These are phyloP conservation scores for Cylindrotheca closterium DNA, from an alignment of 108 stramenopile genomes.

Conservation along the genomic window DNA sequence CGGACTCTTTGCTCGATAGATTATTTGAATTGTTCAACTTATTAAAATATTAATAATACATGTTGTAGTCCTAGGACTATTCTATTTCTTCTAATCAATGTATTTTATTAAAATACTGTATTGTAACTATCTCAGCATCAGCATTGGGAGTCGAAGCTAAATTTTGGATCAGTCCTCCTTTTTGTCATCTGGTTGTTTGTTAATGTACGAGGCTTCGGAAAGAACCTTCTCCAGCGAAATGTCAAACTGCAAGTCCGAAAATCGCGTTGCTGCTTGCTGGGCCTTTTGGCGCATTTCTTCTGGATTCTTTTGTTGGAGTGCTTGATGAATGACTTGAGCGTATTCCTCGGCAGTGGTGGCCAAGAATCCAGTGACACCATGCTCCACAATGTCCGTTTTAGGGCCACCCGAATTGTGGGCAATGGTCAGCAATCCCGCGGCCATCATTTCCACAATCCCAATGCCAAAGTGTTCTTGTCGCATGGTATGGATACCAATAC, in stretches of 20 bases:
- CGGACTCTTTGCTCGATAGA: constrained; percentile 38
- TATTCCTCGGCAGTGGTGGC: constrained; percentile 74
- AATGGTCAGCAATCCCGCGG: constrained; percentile 91
- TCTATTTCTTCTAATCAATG: neutral
- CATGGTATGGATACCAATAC: constrained; percentile 99
- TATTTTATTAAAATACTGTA: no score
- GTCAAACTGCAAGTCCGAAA: constrained; percentile 75
- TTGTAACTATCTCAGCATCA: neutral
- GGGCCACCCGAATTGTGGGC: constrained; percentile 98
- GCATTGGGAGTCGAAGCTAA: neutral
- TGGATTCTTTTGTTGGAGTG: constrained; percentile 39
- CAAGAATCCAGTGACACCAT: constrained; percentile 60
- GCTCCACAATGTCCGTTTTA: constrained; percentile 70
- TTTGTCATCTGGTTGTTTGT: no score
- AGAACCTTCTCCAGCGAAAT: constrained; percentile 7
- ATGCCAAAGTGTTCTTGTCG: constrained; percentile 99
- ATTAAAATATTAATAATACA: no score
- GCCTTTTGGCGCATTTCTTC: constrained; percentile 45
- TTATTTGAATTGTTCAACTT: no score
- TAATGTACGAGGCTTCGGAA: neutral
- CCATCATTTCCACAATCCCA: constrained; percentile 98
- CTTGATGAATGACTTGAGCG: constrained; percentile 64
- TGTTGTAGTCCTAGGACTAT: neutral
- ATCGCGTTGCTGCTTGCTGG: constrained; percentile 52
- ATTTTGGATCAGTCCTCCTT: neutral